phyloP scores from a whole-genome alignment of 2,329 filamentous ascomycete species.

The Sarocladium brachiariae region DNA sequence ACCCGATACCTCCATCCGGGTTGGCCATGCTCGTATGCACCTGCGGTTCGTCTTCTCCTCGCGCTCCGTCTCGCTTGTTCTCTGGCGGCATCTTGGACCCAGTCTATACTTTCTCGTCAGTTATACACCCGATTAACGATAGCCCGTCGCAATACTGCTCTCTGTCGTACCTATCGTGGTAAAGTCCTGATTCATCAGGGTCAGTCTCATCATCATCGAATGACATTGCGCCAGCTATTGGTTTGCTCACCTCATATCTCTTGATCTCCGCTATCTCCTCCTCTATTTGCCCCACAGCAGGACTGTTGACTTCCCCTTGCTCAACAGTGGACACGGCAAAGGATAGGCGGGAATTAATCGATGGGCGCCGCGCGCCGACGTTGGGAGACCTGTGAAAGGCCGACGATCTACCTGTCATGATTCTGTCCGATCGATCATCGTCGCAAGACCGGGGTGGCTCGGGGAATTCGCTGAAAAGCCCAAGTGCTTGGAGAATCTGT shows the following conservation, averaged over 20 bases:
- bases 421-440: conserved; percentile 25
- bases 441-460: conserved; percentile 12
- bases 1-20: conserved; percentile 74
- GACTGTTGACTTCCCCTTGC: conserved; percentile 48
- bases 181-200: conserved; percentile 57
- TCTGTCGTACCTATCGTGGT: conserved; percentile 69
- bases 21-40: conserved; percentile 63
- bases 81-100: conserved; percentile 94
- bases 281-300: conserved; percentile 65
- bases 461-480: not conserved
- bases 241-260: conserved; percentile 69
- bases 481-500: not conserved
- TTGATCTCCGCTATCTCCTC: conserved; percentile 98
- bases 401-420: conserved; percentile 37
- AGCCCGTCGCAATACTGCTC: conserved; percentile 12
- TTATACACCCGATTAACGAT: not conserved
- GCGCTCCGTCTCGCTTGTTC: conserved; percentile 79
- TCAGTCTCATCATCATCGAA: conserved; percentile 10
- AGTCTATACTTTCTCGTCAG: conserved; percentile 48
- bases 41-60: conserved; percentile 63
- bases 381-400: conserved; percentile 13
- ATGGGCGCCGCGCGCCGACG: conserved; percentile 37
- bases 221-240: conserved; percentile 13
- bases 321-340: conserved; percentile 61
- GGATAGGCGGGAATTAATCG: conserved; percentile 58